Evolutionary conservation across 2,329 filamentous ascomycete species (phyloP), one percentile per base, ranked within the genome.

Genomic region (Alternaria tenuissima): DNA sequence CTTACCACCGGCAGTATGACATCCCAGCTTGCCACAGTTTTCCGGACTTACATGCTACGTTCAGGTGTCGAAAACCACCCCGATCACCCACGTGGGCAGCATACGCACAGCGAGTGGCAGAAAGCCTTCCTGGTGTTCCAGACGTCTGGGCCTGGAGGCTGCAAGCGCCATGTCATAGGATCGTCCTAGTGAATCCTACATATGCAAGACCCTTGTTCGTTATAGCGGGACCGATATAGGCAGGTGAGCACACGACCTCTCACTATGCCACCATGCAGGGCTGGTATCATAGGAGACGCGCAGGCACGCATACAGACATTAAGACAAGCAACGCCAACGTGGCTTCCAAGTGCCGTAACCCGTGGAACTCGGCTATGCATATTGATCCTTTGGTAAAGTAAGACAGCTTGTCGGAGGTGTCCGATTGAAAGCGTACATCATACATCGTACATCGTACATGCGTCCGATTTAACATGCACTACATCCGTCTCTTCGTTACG

Each of bases 221-320:
- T 43, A 48, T n/a, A 18, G 39, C 18, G 18, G 44, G 24, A 28
- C 34, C 18, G n/a, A 18, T 57, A 57, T 57, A 51, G 55, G 59
- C 51, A 61, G 55, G 59, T 61, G 44, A 49, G 59, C 59, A 61
- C 59, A 44, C 55, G 59, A 61, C 38, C 32, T 30, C 32, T 20
- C 26, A 47, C 32, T 28, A 41, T 16, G 14, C 32, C 34, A 54
- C 26, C 20, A 46, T 12, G 14, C 39, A 54, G 55, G 11, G 34
- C 41, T 34, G 22, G 30, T 14, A 34, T 54, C 18, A 5, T n/a
- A 52, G 22, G 26, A 32, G 41, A 39, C 11, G 26, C 18, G 16
- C 18, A 54, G 18, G 24, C 52, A 30, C 26, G 52, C 26, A 39
- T 42, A 36, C 38, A 42, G 24, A 52, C 34, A 48, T 52, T 34